phyloP scores from a whole-genome alignment of 2,329 filamentous ascomycete genomes.

The Lizonia empirigonia region DNA sequence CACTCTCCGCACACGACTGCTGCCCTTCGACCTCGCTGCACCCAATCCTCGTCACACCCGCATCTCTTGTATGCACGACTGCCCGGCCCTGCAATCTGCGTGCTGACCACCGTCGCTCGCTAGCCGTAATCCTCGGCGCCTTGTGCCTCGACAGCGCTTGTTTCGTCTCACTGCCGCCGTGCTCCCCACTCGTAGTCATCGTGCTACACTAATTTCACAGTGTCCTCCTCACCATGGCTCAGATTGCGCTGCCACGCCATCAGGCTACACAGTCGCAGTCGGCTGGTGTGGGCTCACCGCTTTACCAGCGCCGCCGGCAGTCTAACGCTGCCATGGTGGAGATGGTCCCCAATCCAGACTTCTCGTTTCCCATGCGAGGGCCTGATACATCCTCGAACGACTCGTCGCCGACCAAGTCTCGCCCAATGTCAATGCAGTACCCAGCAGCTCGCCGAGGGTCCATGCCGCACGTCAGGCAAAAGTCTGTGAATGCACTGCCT shows the following conservation, averaged over 20 bases:
- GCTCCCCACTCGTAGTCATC: constrained; percentile 32
- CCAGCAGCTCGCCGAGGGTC: constrained; percentile 43
- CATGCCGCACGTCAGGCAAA: constrained; percentile 45
- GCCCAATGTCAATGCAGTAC: constrained; percentile 48
- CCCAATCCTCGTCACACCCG: constrained; percentile 9
- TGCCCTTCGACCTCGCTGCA: constrained; percentile 7
- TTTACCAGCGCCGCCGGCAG: constrained; percentile 44
- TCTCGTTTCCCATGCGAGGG: constrained; percentile 54
- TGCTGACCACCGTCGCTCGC: constrained; percentile 38
- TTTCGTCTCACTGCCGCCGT: constrained; percentile 47
- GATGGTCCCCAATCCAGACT: constrained; percentile 55
- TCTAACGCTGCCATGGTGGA: constrained; percentile 48
- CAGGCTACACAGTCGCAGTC: constrained; percentile 48
- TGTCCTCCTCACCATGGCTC: constrained; percentile 42
- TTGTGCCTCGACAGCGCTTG: constrained; percentile 47
- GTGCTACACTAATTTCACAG: constrained; percentile 24
- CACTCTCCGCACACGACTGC: constrained; percentile 14
- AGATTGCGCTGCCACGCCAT: constrained; percentile 49
- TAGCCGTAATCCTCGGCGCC: constrained; percentile 40
- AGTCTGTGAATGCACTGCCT: constrained; percentile 53
- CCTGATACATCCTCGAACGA: constrained; percentile 35
- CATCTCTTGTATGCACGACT: constrained; percentile 35
- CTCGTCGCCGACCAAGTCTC: constrained; percentile 42
- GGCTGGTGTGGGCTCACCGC: constrained; percentile 42
- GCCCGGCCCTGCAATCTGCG: constrained; percentile 27